Base-by-base conservation (phyloP, 1,284 basidiomycete species). In the Acaromyces ingoldii region DNA sequence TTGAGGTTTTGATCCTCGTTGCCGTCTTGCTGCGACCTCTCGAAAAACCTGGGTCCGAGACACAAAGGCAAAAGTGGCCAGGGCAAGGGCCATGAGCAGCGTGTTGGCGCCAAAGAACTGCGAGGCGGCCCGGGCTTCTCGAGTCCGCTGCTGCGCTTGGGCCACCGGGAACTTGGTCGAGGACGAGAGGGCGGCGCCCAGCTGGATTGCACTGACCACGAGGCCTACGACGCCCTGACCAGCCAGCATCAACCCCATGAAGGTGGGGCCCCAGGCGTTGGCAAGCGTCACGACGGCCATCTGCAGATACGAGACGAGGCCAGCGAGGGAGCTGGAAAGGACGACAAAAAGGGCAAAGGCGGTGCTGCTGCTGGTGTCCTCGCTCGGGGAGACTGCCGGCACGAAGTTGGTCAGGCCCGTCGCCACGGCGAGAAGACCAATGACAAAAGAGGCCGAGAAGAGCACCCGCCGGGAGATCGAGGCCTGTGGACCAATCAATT, bases 241-340 rank as follows among this genome's bases (percentile, higher is more conserved):
- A 2, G 69, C 53, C 13, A 72, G 56, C 69, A 72, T 72, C 17
- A 53, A 44, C 38, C 69, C 67, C 65, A 72, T 70, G 41, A 60
- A 60, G 6, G 53, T 17, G 6, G 61, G 62, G 15, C 67, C 69
- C 28, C 68, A 72, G 3, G 60, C 57, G 13, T 65, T 62, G 21
- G 63, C 61, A 48, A 72, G 58, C 13, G 65, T 61, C 17, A 72
- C 67, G 19, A 70, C 67, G 25, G 67, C 66, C 45, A 65, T 67
- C 51, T 72, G 69, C 24, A 72, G 36, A 39, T 70, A 72, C 2
- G 67, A 61, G 69, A 63, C n/a, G 67, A 49, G 19, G 63, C 19
- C 29, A 46, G 40, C 33, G 63, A 51, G 3, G 65, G 22, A 6
- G 25, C 28, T 19, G 24, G 37, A n/a, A 4, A 37, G 19, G 36